Base-by-base conservation (phyloP, 2,329 filamentous ascomycete species). In the Colletotrichum sidae region DNA sequence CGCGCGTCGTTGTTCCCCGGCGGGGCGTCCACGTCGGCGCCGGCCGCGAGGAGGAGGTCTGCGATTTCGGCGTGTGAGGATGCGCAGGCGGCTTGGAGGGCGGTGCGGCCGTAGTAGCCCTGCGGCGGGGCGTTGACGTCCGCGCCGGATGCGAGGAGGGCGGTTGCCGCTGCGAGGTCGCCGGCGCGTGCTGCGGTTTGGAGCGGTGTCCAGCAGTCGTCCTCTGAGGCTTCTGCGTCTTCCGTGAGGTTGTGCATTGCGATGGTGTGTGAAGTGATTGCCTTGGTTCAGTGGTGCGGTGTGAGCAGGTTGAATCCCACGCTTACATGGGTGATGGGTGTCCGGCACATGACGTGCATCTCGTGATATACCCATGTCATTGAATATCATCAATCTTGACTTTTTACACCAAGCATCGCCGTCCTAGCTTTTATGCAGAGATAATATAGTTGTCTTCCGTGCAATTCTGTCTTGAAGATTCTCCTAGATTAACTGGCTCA, bases 41-140 rank as follows among this genome's bases (percentile, higher is more conserved):
- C 75, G 8, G 71, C 71, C 4, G 65, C 68, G 2, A 80, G 65
- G 6, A 81, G 70, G 1, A 68, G 49, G 35, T 64, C 51, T 10
- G 72, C 73, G 8, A 76, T 70, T 2, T 69, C 69, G 5, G 65
- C 45, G 54, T 78, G 69, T 2, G 71, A 69, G 0, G 54, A 55
- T n/a, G 72, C 67, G 15, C 75, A 74, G 3, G 78, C 78, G 2
- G 78, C 78, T 33, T 77, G 76, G 4, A 80, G 71, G 0, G 79
- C 77, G 3, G 77, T 79, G 38, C 76, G 70, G 8, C 79, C 78
- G 39, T 75, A 75, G 17, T 76, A 78, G 6, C 72, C 74, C 12
- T 61, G 68, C 4, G 78, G 73, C 10, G 70, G 72, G 0, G 73
- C 75, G 52, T 79, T 77, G 10, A 74, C 72, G 55, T 74, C 70